Conservation (phyloP, 345 rosid species). For the Crucihimalaya himalaica region DNA sequence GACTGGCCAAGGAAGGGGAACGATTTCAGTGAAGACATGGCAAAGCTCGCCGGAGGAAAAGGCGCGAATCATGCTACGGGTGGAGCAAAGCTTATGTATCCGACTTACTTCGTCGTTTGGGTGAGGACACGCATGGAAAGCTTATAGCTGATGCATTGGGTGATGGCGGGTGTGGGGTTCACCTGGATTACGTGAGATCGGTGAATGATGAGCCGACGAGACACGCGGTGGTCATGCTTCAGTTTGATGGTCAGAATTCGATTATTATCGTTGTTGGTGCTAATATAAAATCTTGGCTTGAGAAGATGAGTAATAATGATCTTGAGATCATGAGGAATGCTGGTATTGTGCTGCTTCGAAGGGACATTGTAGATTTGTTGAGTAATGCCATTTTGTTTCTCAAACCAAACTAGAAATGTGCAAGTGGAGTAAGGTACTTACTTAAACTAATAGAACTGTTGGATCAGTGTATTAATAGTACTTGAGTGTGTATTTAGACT, state of each 20-base stretch:
- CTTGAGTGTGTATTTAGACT: no score
- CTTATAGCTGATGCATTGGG: slow-evolving; percentile 64
- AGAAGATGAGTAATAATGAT: slow-evolving; percentile 49
- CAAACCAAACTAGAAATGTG: no score
- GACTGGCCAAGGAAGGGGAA: slow-evolving; percentile 76
- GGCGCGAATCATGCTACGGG: slow-evolving; percentile 98
- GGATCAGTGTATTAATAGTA: no score
- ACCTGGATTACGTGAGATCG: slow-evolving; percentile 52
- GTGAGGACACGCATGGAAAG: slow-evolving; percentile 82
- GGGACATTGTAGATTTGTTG: no score
- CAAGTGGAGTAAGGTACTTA: no score
- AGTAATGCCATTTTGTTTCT: no score
- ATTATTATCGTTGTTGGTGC: slow-evolving; percentile 94
- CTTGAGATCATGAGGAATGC: slow-evolving; percentile 74
- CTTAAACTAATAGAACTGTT: no score
- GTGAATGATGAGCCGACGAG: slow-evolving; percentile 70
- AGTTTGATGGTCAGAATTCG: slow-evolving; percentile 82
- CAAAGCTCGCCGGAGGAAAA: slow-evolving; percentile 87
- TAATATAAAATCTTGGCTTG: slow-evolving; percentile 82
- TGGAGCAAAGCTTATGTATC: slow-evolving; percentile 68
- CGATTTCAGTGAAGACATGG: slow-evolving; percentile 72
- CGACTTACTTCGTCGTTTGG: slow-evolving; percentile 77
- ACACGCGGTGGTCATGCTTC: slow-evolving; percentile 97
- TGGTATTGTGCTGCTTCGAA: slow-evolving; percentile 83
- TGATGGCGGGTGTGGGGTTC: slow-evolving; percentile 61